phyloP scores from a whole-genome alignment of 108 stramenopile genomes.

The Thalassiosira profunda region DNA sequence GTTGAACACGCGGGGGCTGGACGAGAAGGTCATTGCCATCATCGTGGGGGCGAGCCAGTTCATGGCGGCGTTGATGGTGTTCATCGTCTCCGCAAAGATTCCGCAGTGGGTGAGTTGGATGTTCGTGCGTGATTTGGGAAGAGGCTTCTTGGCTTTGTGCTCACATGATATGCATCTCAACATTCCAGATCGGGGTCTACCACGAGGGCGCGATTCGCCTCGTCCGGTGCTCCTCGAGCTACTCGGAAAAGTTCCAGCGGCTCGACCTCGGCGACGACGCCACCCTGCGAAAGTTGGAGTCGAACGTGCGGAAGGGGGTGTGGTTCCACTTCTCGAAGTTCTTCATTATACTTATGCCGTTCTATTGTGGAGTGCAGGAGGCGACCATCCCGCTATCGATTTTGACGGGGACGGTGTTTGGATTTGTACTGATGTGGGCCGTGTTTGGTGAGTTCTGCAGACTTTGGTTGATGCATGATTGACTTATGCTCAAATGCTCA shows the following conservation, averaged over 20 bases:
- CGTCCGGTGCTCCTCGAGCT: slow-evolving; percentile 32
- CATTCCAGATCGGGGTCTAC: slow-evolving; percentile 46
- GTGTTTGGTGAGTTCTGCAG: slow-evolving; percentile 39
- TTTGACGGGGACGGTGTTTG: slow-evolving; percentile 3
- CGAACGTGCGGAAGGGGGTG: slow-evolving; percentile 23
- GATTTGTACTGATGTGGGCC: slow-evolving; percentile 43
- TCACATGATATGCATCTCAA: too few species aligned
- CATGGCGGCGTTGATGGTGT: slow-evolving; percentile 16
- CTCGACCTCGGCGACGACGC: slow-evolving; percentile 4
- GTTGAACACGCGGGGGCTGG: slow-evolving; percentile 28
- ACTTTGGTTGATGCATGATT: too few species aligned
- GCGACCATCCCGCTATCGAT: slow-evolving; percentile 21
- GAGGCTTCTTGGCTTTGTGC: neutral
- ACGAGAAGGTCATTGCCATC: slow-evolving; percentile 34
- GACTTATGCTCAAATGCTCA: neutral
- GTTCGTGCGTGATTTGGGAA: neutral
- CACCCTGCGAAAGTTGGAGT: slow-evolving; percentile 5
- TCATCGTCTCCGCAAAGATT: slow-evolving; percentile 41
- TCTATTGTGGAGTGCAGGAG: slow-evolving; percentile 38
- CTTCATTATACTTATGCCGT: slow-evolving; percentile 41
- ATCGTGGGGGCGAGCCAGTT: slow-evolving; percentile 28
- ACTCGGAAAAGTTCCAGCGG: slow-evolving; percentile 9
- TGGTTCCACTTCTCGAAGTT: slow-evolving; percentile 48
- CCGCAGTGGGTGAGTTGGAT: slow-evolving; percentile 48
- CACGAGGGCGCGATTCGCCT: slow-evolving; percentile 41